Evolutionary conservation across 78 protist species (phyloP).

Genomic region (Isochrysis galbana): DNA sequence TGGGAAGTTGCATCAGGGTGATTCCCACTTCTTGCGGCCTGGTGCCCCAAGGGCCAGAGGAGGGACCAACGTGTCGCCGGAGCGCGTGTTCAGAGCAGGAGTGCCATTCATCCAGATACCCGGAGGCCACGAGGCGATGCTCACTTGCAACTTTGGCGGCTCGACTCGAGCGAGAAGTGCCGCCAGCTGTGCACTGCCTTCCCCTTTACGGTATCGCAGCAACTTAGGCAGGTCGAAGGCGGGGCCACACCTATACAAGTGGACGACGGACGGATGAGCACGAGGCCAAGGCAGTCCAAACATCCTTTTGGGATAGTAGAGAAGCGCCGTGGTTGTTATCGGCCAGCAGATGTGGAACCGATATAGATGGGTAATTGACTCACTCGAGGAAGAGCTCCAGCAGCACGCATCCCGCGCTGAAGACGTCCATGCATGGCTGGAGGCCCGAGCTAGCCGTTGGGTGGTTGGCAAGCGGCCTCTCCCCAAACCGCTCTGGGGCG

Average conservation of each 20-base stretch:
- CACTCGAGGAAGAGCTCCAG: conserved; percentile 68
- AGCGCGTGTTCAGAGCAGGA: too few relatives aligned
- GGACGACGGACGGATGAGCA: too few relatives aligned
- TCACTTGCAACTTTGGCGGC: background rate
- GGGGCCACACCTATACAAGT: background rate
- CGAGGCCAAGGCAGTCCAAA: background rate
- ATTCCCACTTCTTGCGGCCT: too few relatives aligned
- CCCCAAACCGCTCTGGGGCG: conserved; percentile 87
- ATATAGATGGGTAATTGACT: too few relatives aligned
- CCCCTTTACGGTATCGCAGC: conserved; percentile 39
- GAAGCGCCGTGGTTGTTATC: too few relatives aligned
- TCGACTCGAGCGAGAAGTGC: background rate
- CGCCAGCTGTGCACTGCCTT: background rate
- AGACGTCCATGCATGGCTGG: conserved; percentile 77
- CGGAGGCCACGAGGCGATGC: too few relatives aligned
- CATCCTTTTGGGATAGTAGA: too few relatives aligned
- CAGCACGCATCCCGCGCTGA: conserved; percentile 65
- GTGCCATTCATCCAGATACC: too few relatives aligned
- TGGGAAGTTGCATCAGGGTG: too few relatives aligned
- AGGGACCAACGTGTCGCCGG: background rate
- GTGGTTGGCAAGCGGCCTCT: background rate
- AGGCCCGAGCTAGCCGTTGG: background rate
- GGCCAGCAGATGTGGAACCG: too few relatives aligned
- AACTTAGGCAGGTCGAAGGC: conserved; percentile 66
- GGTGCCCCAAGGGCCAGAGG: too few relatives aligned